Base-by-base conservation (phyloP, 768 basidiomycete species). In the Hypholoma sublateritium region DNA sequence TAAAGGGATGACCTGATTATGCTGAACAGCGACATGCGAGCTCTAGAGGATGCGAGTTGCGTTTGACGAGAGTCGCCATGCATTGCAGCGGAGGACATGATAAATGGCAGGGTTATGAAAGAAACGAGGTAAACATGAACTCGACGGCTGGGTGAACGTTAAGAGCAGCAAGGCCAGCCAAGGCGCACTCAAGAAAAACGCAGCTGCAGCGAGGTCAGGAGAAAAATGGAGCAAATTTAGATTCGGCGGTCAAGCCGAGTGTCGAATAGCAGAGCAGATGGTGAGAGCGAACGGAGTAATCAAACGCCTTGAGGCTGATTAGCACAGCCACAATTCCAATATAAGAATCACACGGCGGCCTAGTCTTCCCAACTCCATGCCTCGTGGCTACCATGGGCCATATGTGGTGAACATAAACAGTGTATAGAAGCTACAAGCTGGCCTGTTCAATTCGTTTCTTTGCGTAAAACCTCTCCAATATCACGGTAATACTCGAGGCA, bases 1-100 rank as follows among this genome's bases (percentile, higher is more conserved):
- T 90, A 92, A 59, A 90, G 77, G 65, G 80, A 77, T 52, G 78
- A 76, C 65, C 90, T 80, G 68, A 88, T 74, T 62, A 83, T 83
- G 70, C 83, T 88, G 79, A 92, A 91, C 62, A 82, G 81, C 61
- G 87, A 81, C 88, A 91, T 90, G 62, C 79, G 71, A 65, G 70
- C 67, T 67, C 71, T 74, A 56, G 69, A 65, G 61, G 65, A 57
- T 54, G 65, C 63, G 57, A 67, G 67, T 57, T 66, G 66, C 56
- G 57, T 62, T 55, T 65, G 65, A 63, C 62, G 69, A 68, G 66
- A 62, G 61, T 60, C 62, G 57, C 58, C 60, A 56, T 66, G 55
- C 58, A 67, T 60, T 64, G 69, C 62, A 45, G 67, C 60, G 58
- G 69, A 59, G 59, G 69, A 67, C 77, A 77, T 80, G 77, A 80